Evolutionary conservation across 768 basidiomycete species (phyloP), one percentile per base, ranked within the genome.

Genomic region (Gyrodon lividus): DNA sequence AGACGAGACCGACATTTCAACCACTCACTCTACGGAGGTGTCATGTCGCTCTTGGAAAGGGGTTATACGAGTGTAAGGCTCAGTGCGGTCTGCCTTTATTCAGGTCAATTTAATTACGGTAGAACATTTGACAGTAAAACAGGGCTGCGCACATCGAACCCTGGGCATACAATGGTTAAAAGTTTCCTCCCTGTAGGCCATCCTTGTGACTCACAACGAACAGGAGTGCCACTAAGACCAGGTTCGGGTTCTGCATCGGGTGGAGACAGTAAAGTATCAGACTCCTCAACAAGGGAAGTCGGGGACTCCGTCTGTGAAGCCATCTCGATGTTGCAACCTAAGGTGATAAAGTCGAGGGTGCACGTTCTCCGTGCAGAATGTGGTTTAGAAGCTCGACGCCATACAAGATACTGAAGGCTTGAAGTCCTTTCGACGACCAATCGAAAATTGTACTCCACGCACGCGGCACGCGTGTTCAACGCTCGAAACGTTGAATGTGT

Each of bases 41-140:
- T 92, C 90, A 64, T 83, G 78, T 61, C 77, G 82, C 72, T 91
- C 88, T 67, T 92, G 89, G 66, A 92, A 92, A 23, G 90, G 90
- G 41, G 77, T 76, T 59, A 90, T 92, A 51, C 84, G 80, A 17
- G 90, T 92, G 64, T 92, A 92, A 9, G 90, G 60, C 67, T 92
- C 90, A 42, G 86, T 84, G 57, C 89, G 83, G 71, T 92, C 82
- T 51, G 91, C 91, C 89, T 92, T 43, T 30, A 31, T 39, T 40
- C 42, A 44, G 33, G 56, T 55, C 53, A 65, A 51, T 55, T 54
- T 55, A 48, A 50, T 55, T 39, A 55, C 47, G 33, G 45, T 19
- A 37, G n/a, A 17, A 44, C n/a, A 20, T n/a, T 39, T 42, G 35
- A 23, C 37, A 41, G 40, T 30, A 10, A 51, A 55, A 56, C 49